Conservation (phyloP, 495 filamentous ascomycete species). For the Clavariopsis aquatica region DNA sequence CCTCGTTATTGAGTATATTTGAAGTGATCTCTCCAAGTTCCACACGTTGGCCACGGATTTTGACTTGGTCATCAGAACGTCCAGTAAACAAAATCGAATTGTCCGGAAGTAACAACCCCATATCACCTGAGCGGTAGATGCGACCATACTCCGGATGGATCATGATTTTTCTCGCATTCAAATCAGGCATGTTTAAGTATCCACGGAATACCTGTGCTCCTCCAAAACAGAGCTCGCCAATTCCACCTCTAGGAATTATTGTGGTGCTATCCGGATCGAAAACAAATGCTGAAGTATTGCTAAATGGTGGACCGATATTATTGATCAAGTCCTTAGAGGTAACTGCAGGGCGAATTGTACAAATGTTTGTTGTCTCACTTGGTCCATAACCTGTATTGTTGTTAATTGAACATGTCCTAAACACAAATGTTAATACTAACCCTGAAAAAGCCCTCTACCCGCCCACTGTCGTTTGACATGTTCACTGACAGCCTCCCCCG, state of each 20-base stretch:
- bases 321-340: constrained; percentile 50
- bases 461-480: constrained; percentile 67
- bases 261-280: constrained; percentile 43
- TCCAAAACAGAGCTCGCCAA: constrained; percentile 83
- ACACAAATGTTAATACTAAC: constrained; percentile 35
- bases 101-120: constrained; percentile 70
- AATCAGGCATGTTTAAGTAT: constrained; percentile 61
- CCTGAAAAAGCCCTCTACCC: constrained; percentile 65
- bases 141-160: constrained; percentile 65
- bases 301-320: constrained; percentile 65
- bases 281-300: constrained; percentile 72
- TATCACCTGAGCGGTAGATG: constrained; percentile 70
- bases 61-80: constrained; percentile 76
- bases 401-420: constrained; percentile 41
- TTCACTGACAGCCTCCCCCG: constrained; percentile 70
- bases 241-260: constrained; percentile 62
- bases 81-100: constrained; percentile 71
- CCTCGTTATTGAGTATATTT: constrained; percentile 48
- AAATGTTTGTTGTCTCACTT: constrained; percentile 74
- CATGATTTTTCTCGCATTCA: constrained; percentile 63
- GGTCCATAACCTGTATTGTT: constrained; percentile 58
- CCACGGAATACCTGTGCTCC: constrained; percentile 74
- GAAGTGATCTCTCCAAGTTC: constrained; percentile 76
- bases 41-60: constrained; percentile 76
- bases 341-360: constrained; percentile 59